Evolutionary conservation across 345 rosid genomes (phyloP).

Genomic region (Noccaea caerulescens): DNA sequence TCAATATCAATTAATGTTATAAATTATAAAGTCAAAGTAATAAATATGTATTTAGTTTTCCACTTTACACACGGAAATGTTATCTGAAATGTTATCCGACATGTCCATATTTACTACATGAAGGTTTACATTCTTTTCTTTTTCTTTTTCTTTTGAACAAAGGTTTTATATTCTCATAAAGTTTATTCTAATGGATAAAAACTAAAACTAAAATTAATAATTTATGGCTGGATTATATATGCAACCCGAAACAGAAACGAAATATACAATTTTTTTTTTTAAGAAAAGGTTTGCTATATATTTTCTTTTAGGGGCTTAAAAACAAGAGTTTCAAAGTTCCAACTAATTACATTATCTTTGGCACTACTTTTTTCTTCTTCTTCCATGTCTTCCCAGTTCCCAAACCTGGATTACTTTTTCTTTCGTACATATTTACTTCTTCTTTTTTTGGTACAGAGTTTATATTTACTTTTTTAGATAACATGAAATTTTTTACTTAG

Average conservation of each 20-base stretch:
- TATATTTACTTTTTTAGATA: background rate
- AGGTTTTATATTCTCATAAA: too few relatives aligned
- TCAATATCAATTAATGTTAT: background rate
- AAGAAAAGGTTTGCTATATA: too few relatives aligned
- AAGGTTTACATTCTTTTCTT: background rate
- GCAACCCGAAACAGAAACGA: background rate
- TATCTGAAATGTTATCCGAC: background rate
- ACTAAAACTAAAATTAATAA: too few relatives aligned
- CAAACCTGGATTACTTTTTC: background rate
- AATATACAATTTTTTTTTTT: background rate
- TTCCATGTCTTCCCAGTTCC: background rate
- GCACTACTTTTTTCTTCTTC: background rate
- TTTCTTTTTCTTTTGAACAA: too few relatives aligned
- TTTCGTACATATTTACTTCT: background rate
- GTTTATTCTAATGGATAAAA: background rate
- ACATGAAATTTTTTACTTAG: background rate
- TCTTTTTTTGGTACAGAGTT: background rate
- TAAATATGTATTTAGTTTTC: background rate
- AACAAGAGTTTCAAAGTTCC: too few relatives aligned
- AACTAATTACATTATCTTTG: background rate
- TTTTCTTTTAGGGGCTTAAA: too few relatives aligned
- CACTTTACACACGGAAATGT: background rate
- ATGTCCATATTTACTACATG: background rate
- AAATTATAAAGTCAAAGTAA: background rate
- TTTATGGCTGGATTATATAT: background rate